phyloP scores from a whole-genome alignment of 768 basidiomycete species.

The Amanita thiersii region DNA sequence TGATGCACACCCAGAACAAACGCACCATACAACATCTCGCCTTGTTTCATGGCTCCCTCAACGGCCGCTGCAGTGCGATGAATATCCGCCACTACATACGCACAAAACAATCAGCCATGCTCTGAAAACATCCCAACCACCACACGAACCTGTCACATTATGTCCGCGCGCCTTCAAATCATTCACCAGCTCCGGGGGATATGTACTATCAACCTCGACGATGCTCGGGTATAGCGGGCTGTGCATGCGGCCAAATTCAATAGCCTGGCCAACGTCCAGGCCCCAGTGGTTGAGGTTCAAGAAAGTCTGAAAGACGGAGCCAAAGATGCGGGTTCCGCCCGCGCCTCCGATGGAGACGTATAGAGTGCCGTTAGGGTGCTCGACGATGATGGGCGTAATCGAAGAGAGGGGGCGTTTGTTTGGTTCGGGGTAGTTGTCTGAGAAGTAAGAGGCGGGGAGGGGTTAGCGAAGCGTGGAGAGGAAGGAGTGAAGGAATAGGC shows the following conservation, averaged over 20 bases:
- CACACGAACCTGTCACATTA: conserved; percentile 42
- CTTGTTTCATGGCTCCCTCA: conserved; percentile 49
- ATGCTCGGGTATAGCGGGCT: conserved; percentile 71
- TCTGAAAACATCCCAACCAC: background rate
- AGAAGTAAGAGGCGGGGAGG: background rate
- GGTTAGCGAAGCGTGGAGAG: background rate
- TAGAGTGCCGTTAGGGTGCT: conserved; percentile 65
- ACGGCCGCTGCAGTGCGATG: conserved; percentile 72
- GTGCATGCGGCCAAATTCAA: conserved; percentile 82
- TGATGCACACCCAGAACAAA: background rate
- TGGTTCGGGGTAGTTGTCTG: conserved; percentile 84
- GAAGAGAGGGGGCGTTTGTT: conserved; percentile 91
- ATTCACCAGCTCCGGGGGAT: conserved; percentile 47
- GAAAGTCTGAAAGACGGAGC: conserved; percentile 70
- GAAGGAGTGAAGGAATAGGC: no score
- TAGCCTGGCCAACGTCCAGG: conserved; percentile 66
- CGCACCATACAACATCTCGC: conserved; percentile 60
- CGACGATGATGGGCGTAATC: conserved; percentile 72
- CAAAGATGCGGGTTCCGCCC: conserved; percentile 83
- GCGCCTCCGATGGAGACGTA: conserved; percentile 74
- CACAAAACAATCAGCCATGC: conserved; percentile 3
- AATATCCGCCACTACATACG: conserved; percentile 46
- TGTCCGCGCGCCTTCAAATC: conserved; percentile 60
- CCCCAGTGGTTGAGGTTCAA: conserved; percentile 77
- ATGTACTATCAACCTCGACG: conserved; percentile 55